Evolutionary conservation across 2,329 filamentous ascomycete species (phyloP), one percentile per base, ranked within the genome.

Genomic region (Karstenula rhodostoma): DNA sequence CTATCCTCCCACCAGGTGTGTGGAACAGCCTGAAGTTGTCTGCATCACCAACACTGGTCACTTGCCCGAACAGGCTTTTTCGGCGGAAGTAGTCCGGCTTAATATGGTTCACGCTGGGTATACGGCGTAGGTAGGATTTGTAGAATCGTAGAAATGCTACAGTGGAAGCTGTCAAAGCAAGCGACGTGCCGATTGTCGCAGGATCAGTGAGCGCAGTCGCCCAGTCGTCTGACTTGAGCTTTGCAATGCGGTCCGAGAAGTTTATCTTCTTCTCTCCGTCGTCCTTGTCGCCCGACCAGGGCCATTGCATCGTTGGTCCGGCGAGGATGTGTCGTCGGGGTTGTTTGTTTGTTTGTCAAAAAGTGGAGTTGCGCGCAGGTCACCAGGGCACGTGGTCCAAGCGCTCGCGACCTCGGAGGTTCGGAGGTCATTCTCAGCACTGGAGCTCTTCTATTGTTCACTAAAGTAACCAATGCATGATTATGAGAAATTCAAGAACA

Each of bases 21-120:
- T 99, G 95, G 76, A 90, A 99, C 50, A 99, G 78, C 68, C 95
- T 90, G 77, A 99, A 97, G 75, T 94, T 94, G 78, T 99, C 95
- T 4, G 93, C 96, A 83, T 99, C 95, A 44, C 96, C 95, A 25
- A 99, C 95, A 68, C 91, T 93, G 13, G 94, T 97, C 44, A 98
- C 95, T 63, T 86, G 86, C 15, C 95, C 95, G 69, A 94, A 90
- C 44, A 99, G 74, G 67, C 87, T 94, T 68, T 91, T 86, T 62
- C 83, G 88, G 48, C 91, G 87, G 74, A 94, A 94, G 73, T 89
- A 90, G 12, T 83, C 82, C 2, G 92, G 90, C 50, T 88, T 87
- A 67, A 99, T 90, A 74, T 93, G 86, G 25, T 86, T 83, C 37
- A 92, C 87, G 58, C 88, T 89, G 4, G 93, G 93, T 59, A 98